These are phyloP conservation scores for Ceratocystis papillata DNA, from an alignment of 2,329 filamentous ascomycete genomes.

Conservation along the genomic window DNA sequence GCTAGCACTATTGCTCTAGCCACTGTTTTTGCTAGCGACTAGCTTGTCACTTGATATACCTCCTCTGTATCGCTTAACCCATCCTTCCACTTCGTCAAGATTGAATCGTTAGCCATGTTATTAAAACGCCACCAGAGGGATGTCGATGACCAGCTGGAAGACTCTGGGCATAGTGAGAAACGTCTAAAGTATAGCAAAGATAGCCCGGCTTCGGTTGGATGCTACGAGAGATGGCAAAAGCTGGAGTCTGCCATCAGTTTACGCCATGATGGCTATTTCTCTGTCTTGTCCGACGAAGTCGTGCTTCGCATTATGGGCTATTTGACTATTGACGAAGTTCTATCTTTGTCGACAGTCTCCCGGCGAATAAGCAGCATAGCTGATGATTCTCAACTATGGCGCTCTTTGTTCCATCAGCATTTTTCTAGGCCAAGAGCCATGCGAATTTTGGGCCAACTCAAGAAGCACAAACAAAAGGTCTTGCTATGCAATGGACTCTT, in stretches of 20 bases:
- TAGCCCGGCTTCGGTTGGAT: neutral
- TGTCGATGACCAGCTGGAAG: neutral
- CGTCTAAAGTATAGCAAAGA: neutral
- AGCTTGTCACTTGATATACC: neutral
- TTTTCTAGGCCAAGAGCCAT: neutral
- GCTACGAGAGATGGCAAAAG: neutral
- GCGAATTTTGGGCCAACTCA: neutral
- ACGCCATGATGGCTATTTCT: slow-evolving; percentile 39
- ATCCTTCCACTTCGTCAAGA: neutral
- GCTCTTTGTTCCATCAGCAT: slow-evolving; percentile 52
- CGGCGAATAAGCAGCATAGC: slow-evolving; percentile 61
- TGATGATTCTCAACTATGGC: slow-evolving; percentile 82
- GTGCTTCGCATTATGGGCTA: slow-evolving; percentile 72
- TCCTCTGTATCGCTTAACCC: neutral
- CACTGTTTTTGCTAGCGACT: neutral
- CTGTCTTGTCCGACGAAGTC: slow-evolving; percentile 73
- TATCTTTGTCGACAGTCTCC: slow-evolving; percentile 56
- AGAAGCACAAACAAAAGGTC: neutral
- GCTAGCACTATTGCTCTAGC: neutral
- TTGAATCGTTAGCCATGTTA: neutral
- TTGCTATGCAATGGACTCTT: neutral
- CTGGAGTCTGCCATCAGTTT: neutral
- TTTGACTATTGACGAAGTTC: slow-evolving; percentile 58
- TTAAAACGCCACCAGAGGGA: neutral
- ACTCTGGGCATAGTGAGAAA: neutral